These are phyloP conservation scores for Akanthomyces lecanii DNA, from an alignment of 2,329 filamentous ascomycete genomes.

Conservation along the genomic window DNA sequence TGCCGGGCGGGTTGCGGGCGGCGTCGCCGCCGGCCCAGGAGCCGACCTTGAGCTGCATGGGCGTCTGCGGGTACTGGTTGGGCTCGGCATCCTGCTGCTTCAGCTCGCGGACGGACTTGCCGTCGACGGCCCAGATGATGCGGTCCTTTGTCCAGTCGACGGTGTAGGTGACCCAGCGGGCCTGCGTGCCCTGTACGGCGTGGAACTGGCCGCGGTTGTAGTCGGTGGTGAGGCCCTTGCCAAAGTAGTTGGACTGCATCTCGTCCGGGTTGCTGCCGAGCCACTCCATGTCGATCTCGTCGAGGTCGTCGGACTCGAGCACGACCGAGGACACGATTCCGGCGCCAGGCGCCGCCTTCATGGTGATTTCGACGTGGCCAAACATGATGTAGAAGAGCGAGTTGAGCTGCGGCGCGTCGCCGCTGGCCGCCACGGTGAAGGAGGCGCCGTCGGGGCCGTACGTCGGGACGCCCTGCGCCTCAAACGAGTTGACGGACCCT, in stretches of 20 bases:
- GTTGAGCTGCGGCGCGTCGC: constrained; percentile 79
- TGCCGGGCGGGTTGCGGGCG: constrained; percentile 66
- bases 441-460: constrained; percentile 71
- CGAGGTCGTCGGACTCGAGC: constrained; percentile 82
- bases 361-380: constrained; percentile 77
- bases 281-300: constrained; percentile 98
- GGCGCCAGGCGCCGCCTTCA: constrained; percentile 81
- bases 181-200: constrained; percentile 63
- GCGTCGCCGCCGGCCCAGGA: constrained; percentile 89
- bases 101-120: constrained; percentile 71
- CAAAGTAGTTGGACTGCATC: constrained; percentile 97
- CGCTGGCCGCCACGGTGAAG: constrained; percentile 73
- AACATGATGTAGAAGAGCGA: constrained; percentile 99
- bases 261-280: constrained; percentile 70
- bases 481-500: constrained; percentile 75
- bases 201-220: constrained; percentile 88
- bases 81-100: constrained; percentile 62
- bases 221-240: constrained; percentile 79
- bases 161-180: constrained; percentile 76
- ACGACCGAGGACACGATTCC: constrained; percentile 94
- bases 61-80: constrained; percentile 86
- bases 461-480: constrained; percentile 61
- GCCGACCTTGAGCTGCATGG: constrained; percentile 91
- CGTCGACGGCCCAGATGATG: constrained; percentile 83
- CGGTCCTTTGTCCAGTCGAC: constrained; percentile 86